A percentile compares a stretch with the other conserved stretches of the same genome.
These are phyloP conservation scores for Sugiyamaella pinicola DNA, from an alignment of 1,139 yeast genomes.

Conservation along the genomic window DNA sequence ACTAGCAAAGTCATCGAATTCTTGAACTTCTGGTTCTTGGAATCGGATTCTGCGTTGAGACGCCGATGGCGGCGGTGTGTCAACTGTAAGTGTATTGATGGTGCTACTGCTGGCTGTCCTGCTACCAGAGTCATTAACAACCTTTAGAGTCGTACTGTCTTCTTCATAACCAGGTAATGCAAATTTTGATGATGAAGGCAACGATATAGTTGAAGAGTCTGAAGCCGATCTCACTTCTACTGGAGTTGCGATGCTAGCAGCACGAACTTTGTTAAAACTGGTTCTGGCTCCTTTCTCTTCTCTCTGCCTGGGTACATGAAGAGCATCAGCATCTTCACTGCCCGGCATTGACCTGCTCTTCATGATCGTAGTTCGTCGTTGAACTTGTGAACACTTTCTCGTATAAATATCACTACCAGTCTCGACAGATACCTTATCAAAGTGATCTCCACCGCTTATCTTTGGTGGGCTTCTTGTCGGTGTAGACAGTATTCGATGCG, in stretches of 20 bases:
- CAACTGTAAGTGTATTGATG: neutral
- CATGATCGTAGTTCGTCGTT: slow-evolving; percentile 18
- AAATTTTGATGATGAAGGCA: slow-evolving; percentile 25
- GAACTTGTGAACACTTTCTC: slow-evolving; percentile 33
- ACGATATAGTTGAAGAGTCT: slow-evolving; percentile 4
- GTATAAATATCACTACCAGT: slow-evolving; percentile 30
- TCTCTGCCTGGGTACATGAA: slow-evolving; percentile 2
- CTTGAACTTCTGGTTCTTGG: slow-evolving; percentile 17
- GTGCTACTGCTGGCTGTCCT: slow-evolving; percentile 21
- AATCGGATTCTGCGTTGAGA: slow-evolving; percentile 9
- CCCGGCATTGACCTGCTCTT: neutral
- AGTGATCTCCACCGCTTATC: slow-evolving; percentile 3
- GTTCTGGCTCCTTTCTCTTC: neutral
- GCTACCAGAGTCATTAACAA: slow-evolving; percentile 28
- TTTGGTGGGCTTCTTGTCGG: slow-evolving; percentile 16
- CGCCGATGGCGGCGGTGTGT: neutral
- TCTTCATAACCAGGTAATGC: slow-evolving; percentile 36
- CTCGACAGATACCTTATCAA: slow-evolving; percentile 8
- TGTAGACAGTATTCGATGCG: slow-evolving; percentile 29
- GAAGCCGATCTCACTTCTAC: neutral
- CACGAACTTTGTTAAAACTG: neutral
- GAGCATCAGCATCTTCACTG: neutral
- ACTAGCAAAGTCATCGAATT: slow-evolving; percentile 13
- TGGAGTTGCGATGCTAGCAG: no score
- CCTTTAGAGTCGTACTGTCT: slow-evolving; percentile 31